These are phyloP conservation scores for Haplographium delicatum DNA, from an alignment of 495 filamentous ascomycete genomes.

Conservation along the genomic window DNA sequence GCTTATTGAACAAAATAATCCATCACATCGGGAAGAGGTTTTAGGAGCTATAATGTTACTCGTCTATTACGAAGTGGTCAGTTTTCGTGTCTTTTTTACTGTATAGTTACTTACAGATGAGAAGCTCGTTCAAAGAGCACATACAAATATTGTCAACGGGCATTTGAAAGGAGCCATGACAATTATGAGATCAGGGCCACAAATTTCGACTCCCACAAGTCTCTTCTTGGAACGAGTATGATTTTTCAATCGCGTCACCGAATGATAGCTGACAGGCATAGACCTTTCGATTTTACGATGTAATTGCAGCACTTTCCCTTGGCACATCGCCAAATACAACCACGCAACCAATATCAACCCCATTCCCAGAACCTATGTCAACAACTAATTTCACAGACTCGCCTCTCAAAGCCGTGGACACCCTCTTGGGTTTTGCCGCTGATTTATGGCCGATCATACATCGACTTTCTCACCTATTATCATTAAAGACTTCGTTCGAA, in stretches of 20 bases:
- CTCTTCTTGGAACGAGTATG: conserved; percentile 54
- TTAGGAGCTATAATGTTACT: conserved; percentile 58
- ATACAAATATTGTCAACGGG: conserved; percentile 51
- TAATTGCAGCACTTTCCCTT: conserved; percentile 57
- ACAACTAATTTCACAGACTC: conserved; percentile 38
- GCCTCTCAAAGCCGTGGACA: conserved; percentile 49
- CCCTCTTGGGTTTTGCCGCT: conserved; percentile 55
- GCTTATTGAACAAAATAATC: conserved; percentile 48
- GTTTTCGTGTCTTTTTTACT: conserved; percentile 10
- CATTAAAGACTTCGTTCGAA: conserved; percentile 45
- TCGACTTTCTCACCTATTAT: conserved; percentile 49
- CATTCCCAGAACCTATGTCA: conserved; percentile 24
- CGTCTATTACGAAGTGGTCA: conserved; percentile 59
- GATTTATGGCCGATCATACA: conserved; percentile 61
- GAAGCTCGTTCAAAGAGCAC: conserved; percentile 56
- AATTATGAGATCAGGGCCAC: conserved; percentile 46
- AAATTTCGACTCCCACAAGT: conserved; percentile 43
- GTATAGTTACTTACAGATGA: not conserved
- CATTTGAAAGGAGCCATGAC: conserved; percentile 57
- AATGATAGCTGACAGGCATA: conserved; percentile 22
- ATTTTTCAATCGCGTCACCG: conserved; percentile 1
- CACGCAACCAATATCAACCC: conserved; percentile 31
- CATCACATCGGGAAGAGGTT: conserved; percentile 48
- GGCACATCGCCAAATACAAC: conserved; percentile 51
- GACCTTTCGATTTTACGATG: conserved; percentile 62